phyloP scores from a whole-genome alignment of 805 yeast genomes.

The Komagataella pastoris region DNA sequence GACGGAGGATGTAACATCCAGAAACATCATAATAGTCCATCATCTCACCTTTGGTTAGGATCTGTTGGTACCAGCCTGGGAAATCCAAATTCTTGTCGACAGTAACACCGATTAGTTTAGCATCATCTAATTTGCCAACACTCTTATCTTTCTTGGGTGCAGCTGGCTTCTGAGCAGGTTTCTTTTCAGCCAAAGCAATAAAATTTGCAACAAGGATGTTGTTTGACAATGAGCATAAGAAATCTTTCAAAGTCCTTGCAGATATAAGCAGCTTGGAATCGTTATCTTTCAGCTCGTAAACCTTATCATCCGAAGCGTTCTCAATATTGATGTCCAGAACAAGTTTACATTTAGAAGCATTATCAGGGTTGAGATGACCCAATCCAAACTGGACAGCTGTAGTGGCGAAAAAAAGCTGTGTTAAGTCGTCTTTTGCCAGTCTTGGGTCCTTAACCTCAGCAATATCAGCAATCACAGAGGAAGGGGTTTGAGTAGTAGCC shows the following conservation, averaged over 20 bases:
- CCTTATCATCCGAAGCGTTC: slow-evolving; percentile 31
- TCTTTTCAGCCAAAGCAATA: slow-evolving; percentile 14
- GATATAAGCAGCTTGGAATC: slow-evolving; percentile 36
- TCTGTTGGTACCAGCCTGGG: slow-evolving; percentile 96
- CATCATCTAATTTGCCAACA: slow-evolving; percentile 58
- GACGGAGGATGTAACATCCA: slow-evolving; percentile 96
- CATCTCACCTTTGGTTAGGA: slow-evolving; percentile 95
- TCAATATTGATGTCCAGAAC: slow-evolving; percentile 40
- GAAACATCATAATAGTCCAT: slow-evolving; percentile 97
- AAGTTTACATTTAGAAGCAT: slow-evolving; percentile 47
- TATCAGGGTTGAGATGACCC: slow-evolving; percentile 31
- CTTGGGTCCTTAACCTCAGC: slow-evolving; percentile 76
- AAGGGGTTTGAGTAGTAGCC: slow-evolving; percentile 56
- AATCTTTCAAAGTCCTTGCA: slow-evolving; percentile 31
- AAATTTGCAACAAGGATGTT: slow-evolving; percentile 44
- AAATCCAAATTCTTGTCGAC: slow-evolving; percentile 87
- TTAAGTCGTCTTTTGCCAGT: slow-evolving; percentile 73
- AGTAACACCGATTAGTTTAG: slow-evolving; percentile 90
- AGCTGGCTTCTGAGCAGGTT: slow-evolving; percentile 12
- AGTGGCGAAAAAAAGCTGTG: slow-evolving; percentile 44
- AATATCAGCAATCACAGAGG: slow-evolving; percentile 46
- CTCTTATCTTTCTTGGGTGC: slow-evolving; percentile 12
- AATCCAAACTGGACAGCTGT: slow-evolving; percentile 49
- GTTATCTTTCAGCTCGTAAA: slow-evolving; percentile 32
- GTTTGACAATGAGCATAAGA: slow-evolving; percentile 34